phyloP scores from a whole-genome alignment of 2,329 filamentous ascomycete genomes.

The Aureobasidium pullulans region DNA sequence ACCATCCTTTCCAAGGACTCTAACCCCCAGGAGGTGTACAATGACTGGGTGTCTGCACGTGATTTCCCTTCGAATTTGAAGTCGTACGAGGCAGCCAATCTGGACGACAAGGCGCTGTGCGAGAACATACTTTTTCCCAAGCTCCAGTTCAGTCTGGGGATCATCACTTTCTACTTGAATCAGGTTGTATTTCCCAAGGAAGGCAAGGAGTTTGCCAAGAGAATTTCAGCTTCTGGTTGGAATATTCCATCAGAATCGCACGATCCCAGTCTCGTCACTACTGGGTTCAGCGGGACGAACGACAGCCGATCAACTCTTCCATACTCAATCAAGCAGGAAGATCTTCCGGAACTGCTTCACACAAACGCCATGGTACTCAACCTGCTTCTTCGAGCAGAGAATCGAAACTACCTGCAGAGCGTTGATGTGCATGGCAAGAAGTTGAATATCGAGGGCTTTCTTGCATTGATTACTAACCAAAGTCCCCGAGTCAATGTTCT shows the following conservation, averaged over 20 bases:
- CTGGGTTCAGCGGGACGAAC: slow-evolving; percentile 67
- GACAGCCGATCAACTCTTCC: slow-evolving; percentile 56
- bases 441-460: slow-evolving; percentile 24
- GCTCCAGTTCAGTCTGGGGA: slow-evolving; percentile 45
- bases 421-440: background rate
- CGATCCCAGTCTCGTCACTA: slow-evolving; percentile 42
- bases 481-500: slow-evolving; percentile 48
- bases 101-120: slow-evolving; percentile 21
- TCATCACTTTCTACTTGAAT: slow-evolving; percentile 60
- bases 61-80: slow-evolving; percentile 17
- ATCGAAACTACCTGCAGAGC: slow-evolving; percentile 26
- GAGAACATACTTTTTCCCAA: slow-evolving; percentile 25
- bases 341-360: slow-evolving; percentile 49
- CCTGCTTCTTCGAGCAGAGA: slow-evolving; percentile 50
- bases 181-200: slow-evolving; percentile 58
- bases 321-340: slow-evolving; percentile 53
- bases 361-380: slow-evolving; percentile 62
- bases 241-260: slow-evolving; percentile 50
- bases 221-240: slow-evolving; percentile 61
- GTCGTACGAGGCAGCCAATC: slow-evolving; percentile 22
- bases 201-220: slow-evolving; percentile 57
- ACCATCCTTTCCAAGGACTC: slow-evolving; percentile 19
- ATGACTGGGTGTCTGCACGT: slow-evolving; percentile 18
- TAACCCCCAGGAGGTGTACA: slow-evolving; percentile 22
- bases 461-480: slow-evolving; percentile 39